Evolutionary conservation across 202 grass and related monocot genomes (phyloP).

Genomic region (Hordeum pubiflorum): DNA sequence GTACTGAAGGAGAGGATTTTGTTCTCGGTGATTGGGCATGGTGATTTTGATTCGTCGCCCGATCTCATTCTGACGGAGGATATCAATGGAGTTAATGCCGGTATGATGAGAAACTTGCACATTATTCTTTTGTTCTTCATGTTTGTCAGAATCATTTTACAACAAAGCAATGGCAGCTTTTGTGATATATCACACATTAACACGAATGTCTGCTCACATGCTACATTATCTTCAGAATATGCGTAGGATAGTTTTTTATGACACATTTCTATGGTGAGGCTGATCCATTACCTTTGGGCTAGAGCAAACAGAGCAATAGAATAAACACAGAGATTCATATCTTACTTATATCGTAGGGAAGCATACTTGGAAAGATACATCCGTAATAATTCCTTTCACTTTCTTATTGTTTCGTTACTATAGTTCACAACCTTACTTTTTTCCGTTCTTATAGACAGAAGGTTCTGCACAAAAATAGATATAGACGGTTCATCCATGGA

Average conservation of each 20-base stretch:
- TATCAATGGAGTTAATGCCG: constrained; percentile 74
- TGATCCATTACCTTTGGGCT: neutral
- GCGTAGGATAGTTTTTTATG: neutral
- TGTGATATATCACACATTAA: neutral
- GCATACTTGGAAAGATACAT: neutral
- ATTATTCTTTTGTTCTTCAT: neutral
- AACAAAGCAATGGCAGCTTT: neutral
- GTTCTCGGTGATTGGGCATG: constrained; percentile 40
- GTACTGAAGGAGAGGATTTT: constrained; percentile 62
- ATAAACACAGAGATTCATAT: neutral
- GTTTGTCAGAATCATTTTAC: neutral
- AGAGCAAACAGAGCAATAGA: neutral
- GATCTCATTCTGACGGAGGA: constrained; percentile 75
- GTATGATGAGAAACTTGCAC: constrained; percentile 15
- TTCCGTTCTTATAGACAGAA: neutral
- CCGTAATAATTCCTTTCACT: neutral
- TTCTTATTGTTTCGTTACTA: neutral
- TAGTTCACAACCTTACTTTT: neutral
- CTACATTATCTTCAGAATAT: neutral
- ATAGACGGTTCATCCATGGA: neutral
- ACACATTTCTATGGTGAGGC: neutral
- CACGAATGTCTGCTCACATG: neutral
- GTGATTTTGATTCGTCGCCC: constrained; percentile 42
- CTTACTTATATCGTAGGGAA: neutral
- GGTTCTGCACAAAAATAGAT: neutral